These are phyloP conservation scores for Mycena belliarum DNA, from an alignment of 768 basidiomycete species.

Conservation along the genomic window DNA sequence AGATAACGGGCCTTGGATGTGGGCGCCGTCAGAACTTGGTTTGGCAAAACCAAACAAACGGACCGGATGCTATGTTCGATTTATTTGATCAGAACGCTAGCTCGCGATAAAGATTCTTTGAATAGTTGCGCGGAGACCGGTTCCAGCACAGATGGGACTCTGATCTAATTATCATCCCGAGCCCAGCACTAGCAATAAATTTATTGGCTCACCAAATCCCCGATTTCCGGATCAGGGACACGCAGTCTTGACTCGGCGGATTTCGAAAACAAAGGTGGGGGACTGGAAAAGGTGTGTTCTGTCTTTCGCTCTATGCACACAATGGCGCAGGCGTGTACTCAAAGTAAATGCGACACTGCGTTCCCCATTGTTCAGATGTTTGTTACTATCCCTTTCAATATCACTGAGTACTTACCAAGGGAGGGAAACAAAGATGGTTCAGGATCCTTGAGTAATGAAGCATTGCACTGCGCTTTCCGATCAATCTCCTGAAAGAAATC, in stretches of 20 bases:
- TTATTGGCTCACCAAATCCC: neutral
- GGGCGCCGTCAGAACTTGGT: constrained; percentile 6
- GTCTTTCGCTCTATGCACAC: too few relatives aligned
- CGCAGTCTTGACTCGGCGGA: neutral
- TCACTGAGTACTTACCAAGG: neutral
- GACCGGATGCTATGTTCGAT: neutral
- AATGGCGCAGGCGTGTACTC: too few relatives aligned
- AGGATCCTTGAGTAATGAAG: too few relatives aligned
- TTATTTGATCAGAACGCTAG: neutral
- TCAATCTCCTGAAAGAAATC: neutral
- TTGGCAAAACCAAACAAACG: constrained; percentile 9
- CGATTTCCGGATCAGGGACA: neutral
- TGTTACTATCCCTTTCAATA: neutral
- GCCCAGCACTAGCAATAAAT: neutral
- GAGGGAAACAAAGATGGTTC: too few relatives aligned
- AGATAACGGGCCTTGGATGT: constrained; percentile 14
- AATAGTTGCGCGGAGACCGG: too few relatives aligned
- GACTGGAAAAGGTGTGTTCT: neutral
- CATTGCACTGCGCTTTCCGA: neutral
- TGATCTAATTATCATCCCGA: too few relatives aligned
- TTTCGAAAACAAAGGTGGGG: neutral
- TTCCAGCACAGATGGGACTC: too few relatives aligned
- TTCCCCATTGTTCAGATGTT: neutral
- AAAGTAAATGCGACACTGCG: too few relatives aligned
- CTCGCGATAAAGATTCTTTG: neutral